Evolutionary conservation across 441 rosid species (phyloP), one percentile per base, ranked within the genome.

Genomic region (Lepidium campestre): DNA sequence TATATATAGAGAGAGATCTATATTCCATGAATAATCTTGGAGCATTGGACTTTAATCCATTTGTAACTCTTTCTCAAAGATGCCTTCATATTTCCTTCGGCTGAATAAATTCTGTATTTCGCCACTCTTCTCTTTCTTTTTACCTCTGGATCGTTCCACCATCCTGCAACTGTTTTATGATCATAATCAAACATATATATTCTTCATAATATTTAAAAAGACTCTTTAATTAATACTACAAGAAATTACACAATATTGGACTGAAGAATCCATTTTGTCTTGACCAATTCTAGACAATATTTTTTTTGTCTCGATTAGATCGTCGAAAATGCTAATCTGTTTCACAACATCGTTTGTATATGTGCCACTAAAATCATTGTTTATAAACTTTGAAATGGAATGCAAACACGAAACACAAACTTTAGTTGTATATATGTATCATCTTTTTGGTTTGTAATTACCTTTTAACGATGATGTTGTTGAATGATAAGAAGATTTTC

Each of bases 91-190:
- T 59, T 84, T 22, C 88, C 88, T 69, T 87, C 90, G 0, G 69
- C 71, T 2, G 86, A 20, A 64, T 85, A 87, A 10, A 82, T 31
- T 44, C 85, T 89, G 42, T 89, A 89, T 20, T 70, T 76, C 4
- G 84, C 85, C 6, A 85, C 81, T 45, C 91, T 66, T 63, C 68
- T 81, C 66, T 80, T 80, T 67, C 93, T 82, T 75, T 79, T 81
- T 7, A 59, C 56, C 52, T 89, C 93, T 0, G 88, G 82, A 11
- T 78, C 58, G 13, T 80, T 85, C 88, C 90, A 89, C 80, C 88
- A 83, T 29, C 77, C 54, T 46, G 3, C 18, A 0, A 3, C 13
- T 3, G 45, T 20, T 22, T 34, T 34, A 23, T 23, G n/a, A n/a
- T 27, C 0, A 23, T 14, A 47, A 17, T 13, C n/a, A 71, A 47